phyloP scores from a whole-genome alignment of 805 yeast genomes.

The Yarrowia sp. region DNA sequence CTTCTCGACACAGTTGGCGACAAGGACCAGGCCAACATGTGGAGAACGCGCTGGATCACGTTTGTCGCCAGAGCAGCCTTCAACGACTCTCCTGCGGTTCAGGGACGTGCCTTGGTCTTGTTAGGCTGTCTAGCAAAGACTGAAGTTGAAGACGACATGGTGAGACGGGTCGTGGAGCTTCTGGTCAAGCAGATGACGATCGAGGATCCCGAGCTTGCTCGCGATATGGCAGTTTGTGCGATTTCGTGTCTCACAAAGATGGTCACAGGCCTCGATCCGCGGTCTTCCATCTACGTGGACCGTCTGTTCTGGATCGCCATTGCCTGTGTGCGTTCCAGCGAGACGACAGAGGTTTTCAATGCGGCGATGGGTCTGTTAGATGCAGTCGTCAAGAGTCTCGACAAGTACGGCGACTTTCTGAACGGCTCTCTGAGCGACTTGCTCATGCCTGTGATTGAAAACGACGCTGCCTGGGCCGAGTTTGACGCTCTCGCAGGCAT shows the following conservation, averaged over 20 bases:
- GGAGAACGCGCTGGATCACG: constrained; percentile 34
- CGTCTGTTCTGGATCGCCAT: constrained; percentile 49
- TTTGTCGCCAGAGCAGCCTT: constrained; percentile 32
- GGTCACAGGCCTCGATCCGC: constrained; percentile 48
- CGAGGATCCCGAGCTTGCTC: constrained; percentile 37
- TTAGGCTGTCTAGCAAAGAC: constrained; percentile 65
- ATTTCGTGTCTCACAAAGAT: constrained; percentile 50
- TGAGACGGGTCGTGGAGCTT: constrained; percentile 40
- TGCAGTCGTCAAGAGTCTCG: constrained; percentile 31
- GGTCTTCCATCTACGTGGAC: constrained; percentile 46
- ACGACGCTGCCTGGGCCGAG: constrained; percentile 29
- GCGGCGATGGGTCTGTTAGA: constrained; percentile 32
- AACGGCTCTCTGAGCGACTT: constrained; percentile 28
- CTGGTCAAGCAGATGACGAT: constrained; percentile 28
- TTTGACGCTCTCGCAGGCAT: constrained; percentile 28
- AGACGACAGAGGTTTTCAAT: constrained; percentile 30
- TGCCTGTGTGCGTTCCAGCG: constrained; percentile 25
- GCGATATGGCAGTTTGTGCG: constrained; percentile 43
- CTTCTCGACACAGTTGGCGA: constrained; percentile 31
- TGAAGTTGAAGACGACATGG: constrained; percentile 60
- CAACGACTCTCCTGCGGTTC: constrained; percentile 51
- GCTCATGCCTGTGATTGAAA: constrained; percentile 26
- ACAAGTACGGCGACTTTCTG: constrained; percentile 33
- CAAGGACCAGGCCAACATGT: constrained; percentile 32
- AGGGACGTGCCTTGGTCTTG: constrained; percentile 50